These are phyloP conservation scores for Patellaria atrata DNA, from an alignment of 495 filamentous ascomycete species.

Conservation along the genomic window DNA sequence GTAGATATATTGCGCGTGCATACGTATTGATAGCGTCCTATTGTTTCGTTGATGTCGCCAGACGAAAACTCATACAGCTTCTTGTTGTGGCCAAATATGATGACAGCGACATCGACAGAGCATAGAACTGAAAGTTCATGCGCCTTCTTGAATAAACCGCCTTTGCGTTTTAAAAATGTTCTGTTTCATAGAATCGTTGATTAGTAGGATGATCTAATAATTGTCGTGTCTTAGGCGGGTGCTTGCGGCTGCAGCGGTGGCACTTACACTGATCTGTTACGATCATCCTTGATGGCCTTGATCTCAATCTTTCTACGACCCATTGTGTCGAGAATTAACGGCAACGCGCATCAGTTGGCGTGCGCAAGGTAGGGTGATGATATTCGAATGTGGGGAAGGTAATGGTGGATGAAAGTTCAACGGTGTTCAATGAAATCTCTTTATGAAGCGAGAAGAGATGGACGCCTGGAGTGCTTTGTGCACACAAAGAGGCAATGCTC, in stretches of 20 bases:
- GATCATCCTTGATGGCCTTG: constrained; percentile 98
- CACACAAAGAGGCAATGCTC: too few species aligned
- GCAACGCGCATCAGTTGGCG: not conserved
- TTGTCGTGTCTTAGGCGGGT: too few species aligned
- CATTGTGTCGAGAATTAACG: constrained; percentile 29
- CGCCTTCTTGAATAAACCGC: constrained; percentile 97
- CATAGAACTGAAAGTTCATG: constrained; percentile 96
- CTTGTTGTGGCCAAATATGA: constrained; percentile 97
- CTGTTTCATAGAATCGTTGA: constrained; percentile 32
- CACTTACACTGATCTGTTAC: constrained; percentile 97
- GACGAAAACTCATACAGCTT: constrained; percentile 97
- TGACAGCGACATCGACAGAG: constrained; percentile 94
- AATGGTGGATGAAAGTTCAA: too few species aligned
- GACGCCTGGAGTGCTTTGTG: too few species aligned
- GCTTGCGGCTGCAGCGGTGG: constrained; percentile 2
- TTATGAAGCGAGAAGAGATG: too few species aligned
- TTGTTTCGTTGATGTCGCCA: constrained; percentile 76
- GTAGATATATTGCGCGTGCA: constrained; percentile 22
- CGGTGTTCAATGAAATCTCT: too few species aligned
- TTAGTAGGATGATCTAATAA: too few species aligned
- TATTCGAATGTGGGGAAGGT: too few species aligned
- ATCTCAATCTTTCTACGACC: constrained; percentile 86
- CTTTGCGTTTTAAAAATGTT: constrained; percentile 96
- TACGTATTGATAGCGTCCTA: constrained; percentile 80
- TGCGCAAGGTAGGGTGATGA: not conserved